A percentile compares a stretch with the other conserved stretches of the same genome.
phyloP scores from a whole-genome alignment of 2,329 filamentous ascomycete species.

The Aspergillus sp. region DNA sequence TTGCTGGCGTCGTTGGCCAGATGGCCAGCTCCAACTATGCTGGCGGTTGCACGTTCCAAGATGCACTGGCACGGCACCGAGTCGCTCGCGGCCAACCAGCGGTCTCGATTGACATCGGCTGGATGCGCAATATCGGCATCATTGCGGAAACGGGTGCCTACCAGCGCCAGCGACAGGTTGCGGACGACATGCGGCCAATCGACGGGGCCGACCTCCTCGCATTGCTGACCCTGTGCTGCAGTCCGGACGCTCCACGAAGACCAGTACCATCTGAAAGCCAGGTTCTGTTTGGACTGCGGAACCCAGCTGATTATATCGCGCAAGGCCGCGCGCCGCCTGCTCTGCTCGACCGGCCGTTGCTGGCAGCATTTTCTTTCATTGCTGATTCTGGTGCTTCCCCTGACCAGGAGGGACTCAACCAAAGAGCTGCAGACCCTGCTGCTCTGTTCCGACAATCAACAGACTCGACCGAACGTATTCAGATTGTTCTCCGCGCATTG shows the following conservation, averaged over 20 bases:
- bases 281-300: slow-evolving; percentile 1
- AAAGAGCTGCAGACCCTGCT: not conserved
- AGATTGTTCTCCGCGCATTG: not conserved
- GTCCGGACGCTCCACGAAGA: slow-evolving; percentile 7
- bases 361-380: not conserved
- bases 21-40: slow-evolving; percentile 25
- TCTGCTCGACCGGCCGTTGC: not conserved
- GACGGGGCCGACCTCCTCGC: slow-evolving; percentile 15
- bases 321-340: not conserved
- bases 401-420: not conserved
- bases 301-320: not conserved
- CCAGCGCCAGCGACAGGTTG: slow-evolving; percentile 1
- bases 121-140: slow-evolving; percentile 15
- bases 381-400: not conserved
- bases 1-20: slow-evolving; percentile 22
- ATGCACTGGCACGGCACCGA: slow-evolving; percentile 11
- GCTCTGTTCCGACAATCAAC: not conserved
- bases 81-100: slow-evolving; percentile 10
- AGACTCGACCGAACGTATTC: not conserved
- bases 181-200: slow-evolving; percentile 12
- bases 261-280: not conserved
- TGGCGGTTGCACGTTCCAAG: slow-evolving; percentile 27
- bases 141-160: slow-evolving; percentile 7
- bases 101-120: slow-evolving; percentile 23
- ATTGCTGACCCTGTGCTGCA: slow-evolving; percentile 12